These are phyloP conservation scores for Penium margaritaceum DNA, from an alignment of 139 green algal species.

Conservation along the genomic window DNA sequence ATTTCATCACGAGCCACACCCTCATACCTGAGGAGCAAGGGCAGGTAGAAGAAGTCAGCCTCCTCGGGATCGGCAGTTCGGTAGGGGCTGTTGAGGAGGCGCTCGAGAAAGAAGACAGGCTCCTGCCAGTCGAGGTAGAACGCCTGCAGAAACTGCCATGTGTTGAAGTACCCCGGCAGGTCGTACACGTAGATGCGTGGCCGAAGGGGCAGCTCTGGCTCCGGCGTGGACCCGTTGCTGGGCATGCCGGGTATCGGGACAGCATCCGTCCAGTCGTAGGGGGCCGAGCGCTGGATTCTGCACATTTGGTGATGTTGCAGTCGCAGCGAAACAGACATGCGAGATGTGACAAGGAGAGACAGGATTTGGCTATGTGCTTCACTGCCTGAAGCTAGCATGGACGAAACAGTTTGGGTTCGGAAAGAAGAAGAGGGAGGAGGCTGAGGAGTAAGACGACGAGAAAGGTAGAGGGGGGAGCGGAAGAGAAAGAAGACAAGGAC, in stretches of 20 bases:
- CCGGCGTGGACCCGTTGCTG: not conserved
- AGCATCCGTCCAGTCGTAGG: conserved; percentile 23
- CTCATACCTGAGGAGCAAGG: conserved; percentile 4
- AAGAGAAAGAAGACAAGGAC: too few species aligned
- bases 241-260: not conserved
- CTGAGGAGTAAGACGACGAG: too few species aligned
- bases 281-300: too few species aligned
- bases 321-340: too few species aligned
- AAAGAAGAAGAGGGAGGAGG: too few species aligned
- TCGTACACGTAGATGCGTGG: conserved; percentile 33
- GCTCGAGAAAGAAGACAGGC: conserved; percentile 36
- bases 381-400: too few species aligned
- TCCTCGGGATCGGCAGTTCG: conserved; percentile 38
- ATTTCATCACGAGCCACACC: too few species aligned
- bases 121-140: conserved; percentile 15
- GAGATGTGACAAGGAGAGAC: too few species aligned
- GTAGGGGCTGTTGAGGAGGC: conserved; percentile 30
- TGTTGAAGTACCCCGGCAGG: conserved; percentile 12
- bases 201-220: not conserved
- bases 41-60: conserved; percentile 39
- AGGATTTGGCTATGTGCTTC: too few species aligned
- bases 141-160: conserved; percentile 2
- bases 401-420: too few species aligned
- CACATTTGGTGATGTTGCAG: too few species aligned
- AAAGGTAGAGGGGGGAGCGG: too few species aligned